A percentile compares a stretch with the other conserved stretches of the same genome.
phyloP scores from a whole-genome alignment of 2,329 filamentous ascomycete species.

The Neophaeococcomyces aloes region DNA sequence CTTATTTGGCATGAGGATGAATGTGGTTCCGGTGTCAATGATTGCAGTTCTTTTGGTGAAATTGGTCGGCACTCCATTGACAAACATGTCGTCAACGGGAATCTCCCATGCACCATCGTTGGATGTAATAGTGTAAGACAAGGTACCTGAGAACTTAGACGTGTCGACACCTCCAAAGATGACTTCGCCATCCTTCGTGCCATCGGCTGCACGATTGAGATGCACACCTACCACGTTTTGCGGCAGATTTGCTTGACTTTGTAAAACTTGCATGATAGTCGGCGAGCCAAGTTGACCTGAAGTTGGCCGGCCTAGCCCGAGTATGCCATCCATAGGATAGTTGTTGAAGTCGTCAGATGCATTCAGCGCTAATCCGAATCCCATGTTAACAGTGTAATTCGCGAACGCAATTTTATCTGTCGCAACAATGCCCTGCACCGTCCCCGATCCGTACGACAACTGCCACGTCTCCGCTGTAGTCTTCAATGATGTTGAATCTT shows the following conservation, averaged over 20 bases:
- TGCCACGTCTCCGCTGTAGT: slow-evolving; percentile 46
- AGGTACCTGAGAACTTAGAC: slow-evolving; percentile 55
- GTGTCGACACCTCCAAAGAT: slow-evolving; percentile 63
- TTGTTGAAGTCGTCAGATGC: slow-evolving; percentile 64
- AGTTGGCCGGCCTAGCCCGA: slow-evolving; percentile 60
- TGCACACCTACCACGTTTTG: slow-evolving; percentile 61
- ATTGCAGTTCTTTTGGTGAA: slow-evolving; percentile 54
- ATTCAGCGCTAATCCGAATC: slow-evolving; percentile 61
- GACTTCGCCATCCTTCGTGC: slow-evolving; percentile 60
- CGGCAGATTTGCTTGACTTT: slow-evolving; percentile 45
- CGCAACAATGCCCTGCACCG: slow-evolving; percentile 55
- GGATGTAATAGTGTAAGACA: slow-evolving; percentile 53
- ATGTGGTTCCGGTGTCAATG: slow-evolving; percentile 77
- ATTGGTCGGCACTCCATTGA: slow-evolving; percentile 47
- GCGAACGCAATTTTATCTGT: slow-evolving; percentile 59
- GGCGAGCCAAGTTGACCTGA: slow-evolving; percentile 43
- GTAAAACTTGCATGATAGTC: slow-evolving; percentile 57
- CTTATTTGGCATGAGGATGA: slow-evolving; percentile 57
- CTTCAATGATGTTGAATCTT: slow-evolving; percentile 55
- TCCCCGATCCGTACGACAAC: slow-evolving; percentile 68
- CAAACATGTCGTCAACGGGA: slow-evolving; percentile 52
- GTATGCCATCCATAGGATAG: slow-evolving; percentile 80
- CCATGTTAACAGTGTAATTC: slow-evolving; percentile 51
- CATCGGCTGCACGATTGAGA: slow-evolving; percentile 57
- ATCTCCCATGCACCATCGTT: slow-evolving; percentile 57